phyloP scores from a whole-genome alignment of 352 stramenopile genomes.

The Globisporangium paddicum region DNA sequence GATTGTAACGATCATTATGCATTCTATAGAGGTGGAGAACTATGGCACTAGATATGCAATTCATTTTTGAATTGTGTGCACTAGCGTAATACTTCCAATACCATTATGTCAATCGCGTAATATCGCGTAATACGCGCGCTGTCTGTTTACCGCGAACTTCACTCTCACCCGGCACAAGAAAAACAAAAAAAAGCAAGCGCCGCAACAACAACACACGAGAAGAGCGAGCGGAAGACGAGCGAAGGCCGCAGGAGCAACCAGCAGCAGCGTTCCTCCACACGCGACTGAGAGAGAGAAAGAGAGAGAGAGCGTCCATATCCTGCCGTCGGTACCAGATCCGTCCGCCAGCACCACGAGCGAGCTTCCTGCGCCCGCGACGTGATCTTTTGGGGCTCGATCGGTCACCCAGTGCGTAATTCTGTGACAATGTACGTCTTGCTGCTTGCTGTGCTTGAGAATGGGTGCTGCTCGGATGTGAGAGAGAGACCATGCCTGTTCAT shows the following conservation, averaged over 20 bases:
- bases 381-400: conserved; percentile 6
- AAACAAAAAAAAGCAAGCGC: not conserved
- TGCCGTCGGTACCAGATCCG: not conserved
- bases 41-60: too few species aligned
- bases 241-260: not conserved
- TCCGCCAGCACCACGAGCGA: conserved; percentile 4
- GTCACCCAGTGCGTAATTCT: not conserved
- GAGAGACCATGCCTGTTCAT: not conserved
- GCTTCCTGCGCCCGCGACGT: conserved; percentile 1
- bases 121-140: too few species aligned
- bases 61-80: too few species aligned
- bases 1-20: too few species aligned
- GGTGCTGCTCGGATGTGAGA: not conserved
- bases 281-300: not conserved
- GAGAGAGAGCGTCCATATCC: not conserved
- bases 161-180: not conserved
- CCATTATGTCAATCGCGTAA: too few species aligned
- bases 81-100: too few species aligned
- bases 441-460: not conserved
- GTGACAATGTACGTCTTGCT: not conserved
- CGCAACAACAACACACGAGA: not conserved
- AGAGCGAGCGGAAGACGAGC: not conserved
- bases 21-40: too few species aligned
- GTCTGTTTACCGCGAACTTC: not conserved
- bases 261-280: not conserved